Percentiles rank a stretch among this genome's conserved stretches.
These are phyloP conservation scores for Backusella tuberculispora DNA, from an alignment of 192 early-diverging fungal species.

Conservation along the genomic window DNA sequence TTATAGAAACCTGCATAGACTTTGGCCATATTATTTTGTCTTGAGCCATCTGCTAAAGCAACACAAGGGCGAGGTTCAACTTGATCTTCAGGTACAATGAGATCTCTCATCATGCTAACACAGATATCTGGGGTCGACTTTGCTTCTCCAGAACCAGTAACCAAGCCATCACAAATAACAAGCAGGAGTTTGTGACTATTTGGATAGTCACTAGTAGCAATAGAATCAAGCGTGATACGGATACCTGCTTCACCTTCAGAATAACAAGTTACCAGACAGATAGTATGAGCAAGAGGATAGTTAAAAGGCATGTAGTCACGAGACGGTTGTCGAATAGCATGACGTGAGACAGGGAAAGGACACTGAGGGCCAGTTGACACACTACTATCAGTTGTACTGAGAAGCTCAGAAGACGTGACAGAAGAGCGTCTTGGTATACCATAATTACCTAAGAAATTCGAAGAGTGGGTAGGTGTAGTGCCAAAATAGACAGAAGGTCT, in stretches of 20 bases:
- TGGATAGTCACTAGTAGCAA: slow-evolving; percentile 82
- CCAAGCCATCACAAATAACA: slow-evolving; percentile 88
- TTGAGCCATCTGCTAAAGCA: slow-evolving; percentile 88
- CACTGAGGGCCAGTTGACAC: slow-evolving; percentile 2
- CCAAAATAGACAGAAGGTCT: slow-evolving; percentile 1
- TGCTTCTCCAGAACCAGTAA: slow-evolving; percentile 80
- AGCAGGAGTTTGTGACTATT: slow-evolving; percentile 86
- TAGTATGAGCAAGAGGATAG: slow-evolving; percentile 57
- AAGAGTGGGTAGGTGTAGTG: background rate
- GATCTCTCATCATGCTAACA: slow-evolving; percentile 77
- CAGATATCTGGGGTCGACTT: slow-evolving; percentile 79
- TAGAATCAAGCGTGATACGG: slow-evolving; percentile 83
- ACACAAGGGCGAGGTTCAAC: slow-evolving; percentile 70
- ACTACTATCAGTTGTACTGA: background rate
- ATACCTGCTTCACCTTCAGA: slow-evolving; percentile 85
- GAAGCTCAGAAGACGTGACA: slow-evolving; percentile 18
- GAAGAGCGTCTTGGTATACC: slow-evolving; percentile 22
- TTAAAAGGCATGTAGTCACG: slow-evolving; percentile 54
- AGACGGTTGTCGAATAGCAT: slow-evolving; percentile 44
- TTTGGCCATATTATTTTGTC: slow-evolving; percentile 91
- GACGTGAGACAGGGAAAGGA: slow-evolving; percentile 43
- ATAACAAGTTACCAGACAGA: slow-evolving; percentile 89
- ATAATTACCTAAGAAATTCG: background rate
- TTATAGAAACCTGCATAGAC: slow-evolving; percentile 93
- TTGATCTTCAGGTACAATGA: slow-evolving; percentile 54